These are phyloP conservation scores for Talaromyces proteolyticus DNA, from an alignment of 495 filamentous ascomycete species.

Conservation along the genomic window DNA sequence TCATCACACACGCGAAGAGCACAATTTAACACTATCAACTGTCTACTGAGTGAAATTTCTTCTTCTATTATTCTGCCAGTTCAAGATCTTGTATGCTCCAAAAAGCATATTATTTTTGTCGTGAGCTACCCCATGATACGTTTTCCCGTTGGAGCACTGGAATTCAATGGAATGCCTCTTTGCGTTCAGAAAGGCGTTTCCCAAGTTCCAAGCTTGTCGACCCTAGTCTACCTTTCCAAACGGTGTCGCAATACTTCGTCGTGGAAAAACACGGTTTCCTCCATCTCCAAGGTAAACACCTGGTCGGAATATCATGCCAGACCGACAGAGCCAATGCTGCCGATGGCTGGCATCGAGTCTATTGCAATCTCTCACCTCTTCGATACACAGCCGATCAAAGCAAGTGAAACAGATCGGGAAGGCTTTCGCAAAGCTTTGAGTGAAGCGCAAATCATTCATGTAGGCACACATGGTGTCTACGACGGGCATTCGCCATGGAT, in stretches of 20 bases:
- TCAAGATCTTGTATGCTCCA: not conserved
- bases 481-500: not conserved
- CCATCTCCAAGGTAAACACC: not conserved
- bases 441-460: not conserved
- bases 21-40: not conserved
- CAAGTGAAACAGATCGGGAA: not conserved
- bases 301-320: not conserved
- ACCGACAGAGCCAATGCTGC: not conserved
- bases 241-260: not conserved
- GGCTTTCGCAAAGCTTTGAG: not conserved
- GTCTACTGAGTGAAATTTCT: not conserved
- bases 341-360: not conserved
- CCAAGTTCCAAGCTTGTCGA: not conserved
- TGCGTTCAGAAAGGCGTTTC: conserved; percentile 1
- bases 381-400: conserved; percentile 2
- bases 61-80: not conserved
- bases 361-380: conserved; percentile 1
- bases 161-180: not conserved
- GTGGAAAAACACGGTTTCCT: too few species aligned
- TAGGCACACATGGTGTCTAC: not conserved
- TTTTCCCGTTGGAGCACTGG: not conserved
- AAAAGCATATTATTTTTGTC: not conserved
- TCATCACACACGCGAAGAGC: not conserved
- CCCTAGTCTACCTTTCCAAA: not conserved
- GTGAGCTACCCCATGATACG: not conserved